Percentiles rank a stretch among this genome's conserved stretches.
phyloP scores from a whole-genome alignment of 108 stramenopile species.

The Cyclotella cryptica region DNA sequence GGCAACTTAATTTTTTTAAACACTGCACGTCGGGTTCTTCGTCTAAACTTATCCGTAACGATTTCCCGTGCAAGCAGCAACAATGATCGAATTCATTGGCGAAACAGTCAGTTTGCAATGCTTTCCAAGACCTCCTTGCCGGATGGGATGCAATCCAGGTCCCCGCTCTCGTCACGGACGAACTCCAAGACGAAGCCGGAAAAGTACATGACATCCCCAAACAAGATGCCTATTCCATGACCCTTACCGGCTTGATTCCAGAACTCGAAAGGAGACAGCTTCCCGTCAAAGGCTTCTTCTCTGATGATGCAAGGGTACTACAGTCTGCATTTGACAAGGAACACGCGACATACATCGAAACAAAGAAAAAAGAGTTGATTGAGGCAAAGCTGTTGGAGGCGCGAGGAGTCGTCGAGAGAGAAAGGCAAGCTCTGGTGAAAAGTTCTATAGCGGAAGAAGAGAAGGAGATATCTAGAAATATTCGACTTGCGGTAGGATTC shows the following conservation, averaged over 20 bases:
- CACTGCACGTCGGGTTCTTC: too few relatives aligned
- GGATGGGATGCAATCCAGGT: neutral
- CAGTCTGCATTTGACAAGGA: conserved; percentile 36
- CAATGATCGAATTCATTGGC: neutral
- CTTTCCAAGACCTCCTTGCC: neutral
- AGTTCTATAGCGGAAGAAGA: conserved; percentile 26
- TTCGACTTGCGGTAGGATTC: conserved; percentile 22
- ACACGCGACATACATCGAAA: conserved; percentile 17
- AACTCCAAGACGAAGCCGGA: neutral
- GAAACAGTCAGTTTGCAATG: conserved; percentile 4
- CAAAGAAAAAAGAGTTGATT: conserved; percentile 23
- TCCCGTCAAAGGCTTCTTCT: conserved; percentile 24
- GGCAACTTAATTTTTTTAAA: too few relatives aligned
- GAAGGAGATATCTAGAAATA: neutral
- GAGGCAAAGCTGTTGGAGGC: neutral
- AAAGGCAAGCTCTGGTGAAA: conserved; percentile 24
- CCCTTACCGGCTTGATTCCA: neutral
- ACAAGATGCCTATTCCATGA: conserved; percentile 9
- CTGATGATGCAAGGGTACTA: conserved; percentile 38
- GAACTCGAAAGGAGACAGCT: conserved; percentile 22
- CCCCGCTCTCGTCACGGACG: neutral
- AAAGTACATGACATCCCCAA: neutral
- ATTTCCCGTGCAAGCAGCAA: too few relatives aligned
- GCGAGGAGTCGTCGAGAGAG: conserved; percentile 2
- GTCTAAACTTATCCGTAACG: too few relatives aligned